phyloP scores from a whole-genome alignment of 495 filamentous ascomycete genomes.

The Lasiosphaeria miniovina region DNA sequence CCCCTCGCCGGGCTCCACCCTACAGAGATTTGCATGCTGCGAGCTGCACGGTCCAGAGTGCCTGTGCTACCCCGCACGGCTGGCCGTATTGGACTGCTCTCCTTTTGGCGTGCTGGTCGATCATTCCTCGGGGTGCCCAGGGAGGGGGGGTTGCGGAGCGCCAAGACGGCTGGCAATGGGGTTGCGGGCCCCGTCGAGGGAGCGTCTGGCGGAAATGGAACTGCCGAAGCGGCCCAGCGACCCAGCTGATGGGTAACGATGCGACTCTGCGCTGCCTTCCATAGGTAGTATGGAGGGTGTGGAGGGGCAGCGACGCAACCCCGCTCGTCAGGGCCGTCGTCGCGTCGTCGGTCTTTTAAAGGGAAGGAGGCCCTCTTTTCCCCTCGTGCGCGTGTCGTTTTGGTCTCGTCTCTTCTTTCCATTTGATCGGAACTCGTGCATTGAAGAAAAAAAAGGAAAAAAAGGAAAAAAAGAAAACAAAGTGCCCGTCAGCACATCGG shows the following conservation, averaged over 20 bases:
- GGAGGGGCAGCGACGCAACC: neutral
- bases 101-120: no score
- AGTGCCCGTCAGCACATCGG: neutral
- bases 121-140: no score
- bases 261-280: neutral
- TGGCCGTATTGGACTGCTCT: no score
- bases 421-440: no score
- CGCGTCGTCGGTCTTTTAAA: neutral
- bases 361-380: no score
- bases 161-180: slow-evolving; percentile 20
- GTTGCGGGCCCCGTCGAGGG: neutral
- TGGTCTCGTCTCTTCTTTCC: no score
- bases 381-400: no score
- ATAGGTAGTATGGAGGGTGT: neutral
- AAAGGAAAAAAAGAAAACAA: no score
- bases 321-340: neutral
- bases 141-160: slow-evolving; percentile 8
- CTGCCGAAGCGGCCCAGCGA: slow-evolving; percentile 10
- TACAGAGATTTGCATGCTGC: no score
- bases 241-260: slow-evolving; percentile 12
- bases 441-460: neutral
- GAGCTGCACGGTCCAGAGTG: no score
- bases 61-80: no score
- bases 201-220: slow-evolving; percentile 9
- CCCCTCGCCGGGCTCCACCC: no score